Evolutionary conservation across 2,329 filamentous ascomycete genomes (phyloP).

Genomic region (Aspergillus candidus): DNA sequence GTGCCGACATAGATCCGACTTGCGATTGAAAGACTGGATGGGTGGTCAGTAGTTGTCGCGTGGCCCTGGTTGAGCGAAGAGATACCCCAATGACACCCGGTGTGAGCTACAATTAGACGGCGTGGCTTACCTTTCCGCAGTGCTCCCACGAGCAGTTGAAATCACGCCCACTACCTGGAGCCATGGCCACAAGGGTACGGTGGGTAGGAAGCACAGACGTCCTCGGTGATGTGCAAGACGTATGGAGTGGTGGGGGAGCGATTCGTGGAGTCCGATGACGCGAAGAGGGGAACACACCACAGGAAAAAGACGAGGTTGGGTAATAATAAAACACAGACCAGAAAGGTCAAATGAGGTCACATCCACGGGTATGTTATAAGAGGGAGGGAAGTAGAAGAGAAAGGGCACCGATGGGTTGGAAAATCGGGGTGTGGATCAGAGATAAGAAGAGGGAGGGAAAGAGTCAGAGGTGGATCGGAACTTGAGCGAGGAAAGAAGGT

Average conservation of each 20-base stretch:
- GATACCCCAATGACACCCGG: neutral
- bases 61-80: neutral
- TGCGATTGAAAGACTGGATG: slow-evolving; percentile 43
- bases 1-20: slow-evolving; percentile 43
- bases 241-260: slow-evolving; percentile 2
- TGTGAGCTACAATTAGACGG: neutral
- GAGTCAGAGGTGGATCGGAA: slow-evolving; percentile 10
- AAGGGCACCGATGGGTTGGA: slow-evolving; percentile 4
- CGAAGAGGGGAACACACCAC: too few relatives aligned
- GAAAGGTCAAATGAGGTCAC: slow-evolving; percentile 9
- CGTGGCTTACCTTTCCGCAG: slow-evolving; percentile 37
- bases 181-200: slow-evolving; percentile 23
- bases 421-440: slow-evolving; percentile 5
- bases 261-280: neutral
- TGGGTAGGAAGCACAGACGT: neutral
- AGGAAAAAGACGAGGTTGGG: too few relatives aligned
- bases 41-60: slow-evolving; percentile 1
- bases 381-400: slow-evolving; percentile 6
- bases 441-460: slow-evolving; percentile 9
- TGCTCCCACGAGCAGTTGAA: slow-evolving; percentile 41
- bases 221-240: slow-evolving; percentile 1
- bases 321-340: slow-evolving; percentile 3
- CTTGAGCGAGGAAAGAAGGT: slow-evolving; percentile 7
- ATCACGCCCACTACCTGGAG: slow-evolving; percentile 36
- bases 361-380: slow-evolving; percentile 2